Percentiles rank a stretch among this genome's conserved stretches.
Conservation (phyloP, 805 yeast species). For the Lachancea meyersii region DNA sequence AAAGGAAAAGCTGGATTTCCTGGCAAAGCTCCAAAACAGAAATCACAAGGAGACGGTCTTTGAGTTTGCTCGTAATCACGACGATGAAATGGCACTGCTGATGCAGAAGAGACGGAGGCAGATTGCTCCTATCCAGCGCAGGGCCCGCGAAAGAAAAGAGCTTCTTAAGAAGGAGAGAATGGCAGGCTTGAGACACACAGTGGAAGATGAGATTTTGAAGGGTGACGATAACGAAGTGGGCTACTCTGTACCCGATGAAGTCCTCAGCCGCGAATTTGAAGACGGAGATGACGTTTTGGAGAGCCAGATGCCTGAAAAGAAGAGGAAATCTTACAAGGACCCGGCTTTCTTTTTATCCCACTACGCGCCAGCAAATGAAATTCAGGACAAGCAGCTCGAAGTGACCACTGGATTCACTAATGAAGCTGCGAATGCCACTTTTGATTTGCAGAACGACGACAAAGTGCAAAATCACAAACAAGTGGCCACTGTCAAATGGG, state of each 20-base stretch:
- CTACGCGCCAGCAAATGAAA: slow-evolving; percentile 72
- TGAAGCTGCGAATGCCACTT: slow-evolving; percentile 79
- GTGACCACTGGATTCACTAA: slow-evolving; percentile 62
- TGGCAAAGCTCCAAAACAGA: slow-evolving; percentile 66
- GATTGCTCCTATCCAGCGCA: slow-evolving; percentile 78
- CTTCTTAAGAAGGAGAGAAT: slow-evolving; percentile 64
- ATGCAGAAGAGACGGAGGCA: slow-evolving; percentile 85
- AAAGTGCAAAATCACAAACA: slow-evolving; percentile 63
- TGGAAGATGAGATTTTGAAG: slow-evolving; percentile 67
- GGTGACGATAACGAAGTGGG: slow-evolving; percentile 46
- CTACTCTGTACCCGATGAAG: slow-evolving; percentile 39
- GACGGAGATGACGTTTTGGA: slow-evolving; percentile 35
- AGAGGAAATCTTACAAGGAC: slow-evolving; percentile 59
- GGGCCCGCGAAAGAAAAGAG: slow-evolving; percentile 64
- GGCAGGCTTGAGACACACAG: slow-evolving; percentile 65
- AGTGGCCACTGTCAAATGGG: slow-evolving; percentile 75
- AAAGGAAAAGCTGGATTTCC: slow-evolving; percentile 62
- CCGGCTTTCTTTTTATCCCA: slow-evolving; percentile 78
- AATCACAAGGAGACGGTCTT: slow-evolving; percentile 83
- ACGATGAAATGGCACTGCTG: slow-evolving; percentile 65
- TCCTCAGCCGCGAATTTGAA: slow-evolving; percentile 36
- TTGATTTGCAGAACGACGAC: slow-evolving; percentile 76
- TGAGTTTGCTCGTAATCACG: slow-evolving; percentile 67
- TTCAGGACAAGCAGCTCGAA: slow-evolving; percentile 74
- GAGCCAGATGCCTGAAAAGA: slow-evolving; percentile 27